Conservation (phyloP, 495 filamentous ascomycete genomes). For the Lichenothelia convexa region DNA sequence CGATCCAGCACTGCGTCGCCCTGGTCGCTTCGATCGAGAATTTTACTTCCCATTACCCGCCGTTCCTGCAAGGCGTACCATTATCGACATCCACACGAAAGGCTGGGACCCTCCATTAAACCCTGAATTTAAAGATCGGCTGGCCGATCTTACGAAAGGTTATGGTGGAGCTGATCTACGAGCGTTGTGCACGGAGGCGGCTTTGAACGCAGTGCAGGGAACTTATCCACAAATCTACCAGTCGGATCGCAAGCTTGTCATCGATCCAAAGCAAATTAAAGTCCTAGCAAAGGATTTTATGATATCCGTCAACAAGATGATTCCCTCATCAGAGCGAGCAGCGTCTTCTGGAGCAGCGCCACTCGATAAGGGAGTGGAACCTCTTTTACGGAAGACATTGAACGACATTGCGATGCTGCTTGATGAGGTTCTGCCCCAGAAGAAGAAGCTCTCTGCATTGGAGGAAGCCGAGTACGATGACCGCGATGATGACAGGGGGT, state of each 20-base stretch:
- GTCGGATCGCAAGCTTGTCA: constrained; percentile 74
- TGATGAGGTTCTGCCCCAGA: constrained; percentile 63
- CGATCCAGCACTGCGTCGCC: constrained; percentile 82
- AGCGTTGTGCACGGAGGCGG: constrained; percentile 91
- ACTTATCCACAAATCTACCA: constrained; percentile 92
- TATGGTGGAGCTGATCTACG: constrained; percentile 92
- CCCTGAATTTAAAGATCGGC: constrained; percentile 55
- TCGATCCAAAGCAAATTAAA: constrained; percentile 66
- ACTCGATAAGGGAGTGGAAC: constrained; percentile 59
- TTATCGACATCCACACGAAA: constrained; percentile 89
- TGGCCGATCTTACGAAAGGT: constrained; percentile 80
- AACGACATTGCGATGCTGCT: constrained; percentile 43
- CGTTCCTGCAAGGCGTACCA: constrained; percentile 54
- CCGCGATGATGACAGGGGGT: constrained; percentile 54
- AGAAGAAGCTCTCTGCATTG: constrained; percentile 68
- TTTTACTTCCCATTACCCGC: constrained; percentile 94
- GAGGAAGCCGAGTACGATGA: constrained; percentile 93
- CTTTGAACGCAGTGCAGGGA: constrained; percentile 90
- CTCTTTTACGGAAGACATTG: constrained; percentile 58
- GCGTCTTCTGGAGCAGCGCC: constrained; percentile 63
- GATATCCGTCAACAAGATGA: constrained; percentile 85
- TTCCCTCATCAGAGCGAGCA: constrained; percentile 83
- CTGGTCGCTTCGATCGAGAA: constrained; percentile 89
- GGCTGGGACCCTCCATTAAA: constrained; percentile 72
- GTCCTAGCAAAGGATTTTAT: constrained; percentile 89